Conservation (phyloP, 805 yeast genomes). For the Candida sithepensis region DNA sequence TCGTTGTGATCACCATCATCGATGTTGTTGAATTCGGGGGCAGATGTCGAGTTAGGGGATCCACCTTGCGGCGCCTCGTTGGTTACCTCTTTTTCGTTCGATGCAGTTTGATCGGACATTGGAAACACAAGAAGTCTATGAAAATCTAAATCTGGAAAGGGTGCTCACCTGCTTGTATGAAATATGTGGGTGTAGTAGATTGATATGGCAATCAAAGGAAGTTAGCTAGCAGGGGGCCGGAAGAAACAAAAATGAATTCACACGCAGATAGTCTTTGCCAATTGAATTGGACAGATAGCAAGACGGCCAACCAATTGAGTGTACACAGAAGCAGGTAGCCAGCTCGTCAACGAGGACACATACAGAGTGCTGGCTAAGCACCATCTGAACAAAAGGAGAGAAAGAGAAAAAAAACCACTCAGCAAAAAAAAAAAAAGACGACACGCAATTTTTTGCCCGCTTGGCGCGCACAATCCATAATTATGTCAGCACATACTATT, state of each 20-base stretch:
- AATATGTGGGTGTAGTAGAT: too few species aligned
- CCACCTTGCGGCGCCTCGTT: constrained; percentile 1
- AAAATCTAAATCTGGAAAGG: too few species aligned
- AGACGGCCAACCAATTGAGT: not conserved
- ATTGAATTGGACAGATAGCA: not conserved
- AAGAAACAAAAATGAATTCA: too few species aligned
- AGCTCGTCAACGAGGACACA: too few species aligned
- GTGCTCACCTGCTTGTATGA: too few species aligned
- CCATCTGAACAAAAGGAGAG: too few species aligned
- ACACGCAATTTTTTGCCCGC: not conserved
- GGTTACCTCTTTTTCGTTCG: not conserved
- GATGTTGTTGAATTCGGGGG: not conserved
- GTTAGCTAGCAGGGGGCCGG: too few species aligned
- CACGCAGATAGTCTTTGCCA: not conserved
- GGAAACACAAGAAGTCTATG: too few species aligned
- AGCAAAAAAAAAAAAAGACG: not conserved
- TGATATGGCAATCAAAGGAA: too few species aligned
- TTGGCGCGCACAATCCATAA: too few species aligned
- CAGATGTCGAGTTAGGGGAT: not conserved
- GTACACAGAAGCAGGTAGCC: not conserved
- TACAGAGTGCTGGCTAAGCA: too few species aligned
- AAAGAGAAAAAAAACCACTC: not conserved
- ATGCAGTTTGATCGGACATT: not conserved
- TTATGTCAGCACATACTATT: too few species aligned
- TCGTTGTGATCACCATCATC: not conserved